Evolutionary conservation across 331 rosid genomes (phyloP), one percentile per base, ranked within the genome.

Genomic region (Erythrophleum ivorense): DNA sequence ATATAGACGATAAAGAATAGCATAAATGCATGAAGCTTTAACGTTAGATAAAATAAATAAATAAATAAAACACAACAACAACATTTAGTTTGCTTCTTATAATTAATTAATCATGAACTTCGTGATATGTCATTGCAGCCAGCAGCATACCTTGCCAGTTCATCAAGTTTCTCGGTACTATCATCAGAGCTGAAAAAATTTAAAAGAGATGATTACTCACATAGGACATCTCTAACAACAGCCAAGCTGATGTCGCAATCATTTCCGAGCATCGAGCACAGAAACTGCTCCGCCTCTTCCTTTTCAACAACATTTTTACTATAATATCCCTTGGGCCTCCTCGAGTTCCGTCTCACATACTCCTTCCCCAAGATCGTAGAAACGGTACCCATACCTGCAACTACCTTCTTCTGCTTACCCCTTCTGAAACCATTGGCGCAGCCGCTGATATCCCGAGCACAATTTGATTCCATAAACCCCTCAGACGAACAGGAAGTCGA

Each of bases 341-440:
- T 72, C 68, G 68, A 31, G 75, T 70, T 83, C 80, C 83, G 85
- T 75, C 89, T 84, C 86, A 92, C 86, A 55, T 96, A 93, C 7
- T 88, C 97, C 76, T 94, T 96, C 46, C 98, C 99, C 75, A 96
- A 48, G 68, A 93, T 78, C 31, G 97, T 93, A 0, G 98, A 95
- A 66, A 95, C 88, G 2, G 95, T 91, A 0, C 99, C 99, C 9
- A 98, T 83, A 3, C 91, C 86, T 13, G 97, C 98, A 71, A 91
- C 62, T 10, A 91, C 84, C 88, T 87, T 89, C 86, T 95, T 93
- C 89, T 92, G 90, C 85, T 82, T 88, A 45, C 78, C 88, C 80
- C 86, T 88, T 72, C 73, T 86, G 34, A 75, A 88, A 36, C 83
- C 78, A 69, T 52, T 88, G 75, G 78, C 71, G 53, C 82, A 7